Evolutionary conservation across 805 yeast species (phyloP), one percentile per base, ranked within the genome.

Genomic region (Metschnikowia colocasiae): DNA sequence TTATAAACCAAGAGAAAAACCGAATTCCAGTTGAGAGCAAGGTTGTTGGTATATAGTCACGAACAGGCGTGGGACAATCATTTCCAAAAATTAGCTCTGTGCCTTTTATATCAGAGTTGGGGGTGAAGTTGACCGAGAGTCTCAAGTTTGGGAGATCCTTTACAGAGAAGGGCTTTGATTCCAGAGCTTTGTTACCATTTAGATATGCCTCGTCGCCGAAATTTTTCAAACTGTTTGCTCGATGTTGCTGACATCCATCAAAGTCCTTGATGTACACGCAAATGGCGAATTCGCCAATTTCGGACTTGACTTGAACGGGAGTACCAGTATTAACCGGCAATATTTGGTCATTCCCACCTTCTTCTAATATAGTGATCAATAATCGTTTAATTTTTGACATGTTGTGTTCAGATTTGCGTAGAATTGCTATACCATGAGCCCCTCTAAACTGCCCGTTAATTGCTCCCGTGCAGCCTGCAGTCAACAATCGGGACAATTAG

Each of bases 81-180:
- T 84, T 84, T 1, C 90, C 90, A 65, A 80, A 83, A n/a, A 79
- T 49, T 34, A 84, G 63, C n/a, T 74, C 71, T 35, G 76, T 69
- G 2, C 85, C 87, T 16, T 55, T 57, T n/a, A 82, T 63, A 18
- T 66, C 68, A 3, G 49, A 46, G 9, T 57, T 64, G 36, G 83
- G 85, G 9, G 57, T 64, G 49, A 79, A 71, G 31, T 63, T 61
- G n/a, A 71, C 59, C 15, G 62, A 54, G 15, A 72, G 53, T 15
- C 69, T 54, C 18, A 72, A 53, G 47, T 71, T 72, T 19, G 72
- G 67, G 12, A 44, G 29, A 6, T 32, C 30, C 3, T 40, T 13
- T 2, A 30, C n/a, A 4, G 35, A 25, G 8, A 29, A 9, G 7
- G 8, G 13, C 4, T 15, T 33, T 6, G 4, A 2, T 6, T 34